Percentiles rank a stretch among this genome's conserved stretches.
These are phyloP conservation scores for Clarkia xantiana DNA, from an alignment of 345 rosid species.

Conservation along the genomic window DNA sequence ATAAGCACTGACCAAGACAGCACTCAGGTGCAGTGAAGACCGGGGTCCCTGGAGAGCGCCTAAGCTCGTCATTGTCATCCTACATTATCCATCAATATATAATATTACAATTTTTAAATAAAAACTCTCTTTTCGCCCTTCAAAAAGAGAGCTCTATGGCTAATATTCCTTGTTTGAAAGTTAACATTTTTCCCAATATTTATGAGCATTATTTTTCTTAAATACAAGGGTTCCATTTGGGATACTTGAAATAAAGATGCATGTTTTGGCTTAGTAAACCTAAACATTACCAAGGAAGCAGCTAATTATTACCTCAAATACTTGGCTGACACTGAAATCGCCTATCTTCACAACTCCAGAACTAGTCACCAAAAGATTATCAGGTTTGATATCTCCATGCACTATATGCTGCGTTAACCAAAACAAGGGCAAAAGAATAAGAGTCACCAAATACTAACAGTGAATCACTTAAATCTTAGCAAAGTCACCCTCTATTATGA, in stretches of 20 bases:
- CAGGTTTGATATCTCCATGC: conserved; percentile 99
- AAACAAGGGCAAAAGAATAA: not conserved
- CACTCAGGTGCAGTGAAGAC: conserved; percentile 99
- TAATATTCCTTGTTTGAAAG: too few species aligned
- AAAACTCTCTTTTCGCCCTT: too few species aligned
- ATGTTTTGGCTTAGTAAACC: not conserved
- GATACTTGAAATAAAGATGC: too few species aligned
- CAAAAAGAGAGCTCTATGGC: too few species aligned
- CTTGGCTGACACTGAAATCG: conserved; percentile 98
- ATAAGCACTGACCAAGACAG: conserved; percentile 50
- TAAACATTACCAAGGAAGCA: conserved; percentile 2
- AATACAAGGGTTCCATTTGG: too few species aligned
- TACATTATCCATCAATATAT: conserved; percentile 9
- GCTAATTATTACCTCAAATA: conserved; percentile 57
- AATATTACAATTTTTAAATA: too few species aligned
- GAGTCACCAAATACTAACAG: not conserved
- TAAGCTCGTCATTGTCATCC: conserved; percentile 94
- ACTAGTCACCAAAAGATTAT: conserved; percentile 72
- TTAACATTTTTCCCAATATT: too few species aligned
- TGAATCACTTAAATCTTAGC: too few species aligned
- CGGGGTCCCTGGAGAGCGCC: conserved; percentile 98
- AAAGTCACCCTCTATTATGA: too few species aligned
- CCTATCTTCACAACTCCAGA: conserved; percentile 80
- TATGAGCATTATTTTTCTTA: too few species aligned
- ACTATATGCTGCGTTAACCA: conserved; percentile 52